These are phyloP conservation scores for Discostella pseudostelligera DNA, from an alignment of 108 stramenopile genomes.

Conservation along the genomic window DNA sequence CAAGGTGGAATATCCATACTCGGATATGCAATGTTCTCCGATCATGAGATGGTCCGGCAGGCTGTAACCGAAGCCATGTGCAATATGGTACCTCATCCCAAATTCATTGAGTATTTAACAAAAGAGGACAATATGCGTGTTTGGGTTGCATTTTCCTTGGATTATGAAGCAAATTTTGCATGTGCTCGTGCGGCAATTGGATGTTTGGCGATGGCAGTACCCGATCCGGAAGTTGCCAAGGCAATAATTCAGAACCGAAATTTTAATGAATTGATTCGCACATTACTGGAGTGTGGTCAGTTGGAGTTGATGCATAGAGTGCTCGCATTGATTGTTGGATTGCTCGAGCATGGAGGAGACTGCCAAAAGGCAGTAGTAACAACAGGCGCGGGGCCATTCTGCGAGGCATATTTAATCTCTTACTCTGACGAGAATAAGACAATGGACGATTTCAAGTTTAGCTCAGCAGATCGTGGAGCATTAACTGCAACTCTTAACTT, in stretches of 20 bases:
- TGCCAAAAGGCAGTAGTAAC: conserved; percentile 47
- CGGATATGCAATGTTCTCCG: conserved; percentile 92
- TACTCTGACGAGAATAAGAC: conserved; percentile 63
- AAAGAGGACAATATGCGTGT: conserved; percentile 81
- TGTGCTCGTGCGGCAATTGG: conserved; percentile 87
- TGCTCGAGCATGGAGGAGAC: conserved; percentile 65
- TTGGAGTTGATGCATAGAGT: conserved; percentile 85
- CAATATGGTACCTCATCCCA: conserved; percentile 86
- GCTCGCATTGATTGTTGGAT: conserved; percentile 60
- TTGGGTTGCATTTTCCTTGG: conserved; percentile 86
- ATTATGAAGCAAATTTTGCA: conserved; percentile 73
- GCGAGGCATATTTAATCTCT: conserved; percentile 61
- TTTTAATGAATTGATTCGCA: conserved; percentile 56
- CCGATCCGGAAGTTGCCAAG: conserved; percentile 57
- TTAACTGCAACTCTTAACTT: conserved; percentile 66
- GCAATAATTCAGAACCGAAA: conserved; percentile 49
- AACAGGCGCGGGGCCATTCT: conserved; percentile 72
- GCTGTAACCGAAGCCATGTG: conserved; percentile 95
- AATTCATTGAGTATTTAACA: conserved; percentile 70
- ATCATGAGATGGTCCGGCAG: conserved; percentile 91
- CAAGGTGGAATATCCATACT: conserved; percentile 81
- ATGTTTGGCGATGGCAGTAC: conserved; percentile 82
- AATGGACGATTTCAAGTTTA: conserved; percentile 60
- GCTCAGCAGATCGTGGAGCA: conserved; percentile 44
- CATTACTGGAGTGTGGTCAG: conserved; percentile 68